phyloP scores from a whole-genome alignment of 805 yeast species.

The Suhomyces kilbournensis region DNA sequence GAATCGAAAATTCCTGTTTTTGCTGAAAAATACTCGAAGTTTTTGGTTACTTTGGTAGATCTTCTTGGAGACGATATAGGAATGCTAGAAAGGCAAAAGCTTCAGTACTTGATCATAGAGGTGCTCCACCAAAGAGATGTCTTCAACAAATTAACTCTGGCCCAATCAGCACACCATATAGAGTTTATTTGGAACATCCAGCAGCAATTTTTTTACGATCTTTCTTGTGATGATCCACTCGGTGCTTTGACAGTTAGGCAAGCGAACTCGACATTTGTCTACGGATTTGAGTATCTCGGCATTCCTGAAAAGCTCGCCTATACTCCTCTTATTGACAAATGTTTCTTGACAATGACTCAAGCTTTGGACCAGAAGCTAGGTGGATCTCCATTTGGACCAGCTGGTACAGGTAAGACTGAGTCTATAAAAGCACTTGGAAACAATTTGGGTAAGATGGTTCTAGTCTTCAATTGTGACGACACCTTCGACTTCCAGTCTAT shows the following conservation, averaged over 20 bases:
- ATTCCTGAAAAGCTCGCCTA: constrained; percentile 67
- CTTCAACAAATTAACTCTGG: constrained; percentile 11
- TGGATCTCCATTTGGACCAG: constrained; percentile 94
- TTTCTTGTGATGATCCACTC: constrained; percentile 19
- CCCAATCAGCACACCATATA: constrained; percentile 7
- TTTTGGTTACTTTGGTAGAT: constrained; percentile 28
- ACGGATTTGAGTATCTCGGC: constrained; percentile 85
- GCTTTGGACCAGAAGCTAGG: constrained; percentile 74
- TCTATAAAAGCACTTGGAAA: constrained; percentile 81
- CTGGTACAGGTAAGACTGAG: constrained; percentile 97
- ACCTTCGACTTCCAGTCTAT: constrained; percentile 78
- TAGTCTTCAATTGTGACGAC: constrained; percentile 91
- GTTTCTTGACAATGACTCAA: constrained; percentile 67
- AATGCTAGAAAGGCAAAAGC: constrained; percentile 36
- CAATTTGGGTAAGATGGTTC: constrained; percentile 72
- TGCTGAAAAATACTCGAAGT: constrained; percentile 1
- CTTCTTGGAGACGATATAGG: constrained; percentile 18
- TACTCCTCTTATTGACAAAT: constrained; percentile 66
- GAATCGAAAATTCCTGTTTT: constrained; percentile 1
- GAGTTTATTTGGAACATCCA: constrained; percentile 48
- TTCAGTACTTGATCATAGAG: constrained; percentile 67
- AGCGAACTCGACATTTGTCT: constrained; percentile 47
- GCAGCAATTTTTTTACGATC: constrained; percentile 47
- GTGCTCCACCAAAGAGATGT: constrained; percentile 56
- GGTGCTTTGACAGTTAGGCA: constrained; percentile 47